Evolutionary conservation across 1,139 yeast genomes (phyloP).

Genomic region (Debaryomyces udenii): DNA sequence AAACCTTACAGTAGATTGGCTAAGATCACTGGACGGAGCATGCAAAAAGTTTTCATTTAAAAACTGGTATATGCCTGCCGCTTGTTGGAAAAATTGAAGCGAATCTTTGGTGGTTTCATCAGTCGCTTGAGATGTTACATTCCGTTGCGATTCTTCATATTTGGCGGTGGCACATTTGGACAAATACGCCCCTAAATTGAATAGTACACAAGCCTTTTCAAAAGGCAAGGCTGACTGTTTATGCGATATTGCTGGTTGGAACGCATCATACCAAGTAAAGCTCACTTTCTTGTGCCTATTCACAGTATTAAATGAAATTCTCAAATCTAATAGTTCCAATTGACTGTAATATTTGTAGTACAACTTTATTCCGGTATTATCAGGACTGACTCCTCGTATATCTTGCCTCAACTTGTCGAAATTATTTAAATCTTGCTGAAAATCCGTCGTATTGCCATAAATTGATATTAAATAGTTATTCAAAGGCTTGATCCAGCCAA

Average conservation of each 20-base stretch:
- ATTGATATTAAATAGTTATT: conserved; percentile 59
- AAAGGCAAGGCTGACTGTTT: conserved; percentile 67
- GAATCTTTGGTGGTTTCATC: conserved; percentile 57
- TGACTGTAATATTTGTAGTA: conserved; percentile 79
- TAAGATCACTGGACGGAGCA: conserved; percentile 83
- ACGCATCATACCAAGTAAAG: conserved; percentile 85
- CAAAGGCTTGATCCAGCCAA: conserved; percentile 71
- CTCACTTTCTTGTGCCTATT: conserved; percentile 56
- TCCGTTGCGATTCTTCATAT: conserved; percentile 43
- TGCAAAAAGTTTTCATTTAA: conserved; percentile 82
- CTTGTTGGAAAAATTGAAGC: conserved; percentile 65
- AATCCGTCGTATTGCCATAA: conserved; percentile 66
- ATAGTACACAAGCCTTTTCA: conserved; percentile 85
- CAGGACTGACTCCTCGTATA: conserved; percentile 58
- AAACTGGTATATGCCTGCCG: conserved; percentile 78
- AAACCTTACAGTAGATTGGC: conserved; percentile 69
- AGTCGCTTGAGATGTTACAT: conserved; percentile 40
- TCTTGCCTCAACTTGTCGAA: conserved; percentile 67
- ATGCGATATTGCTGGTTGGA: conserved; percentile 42
- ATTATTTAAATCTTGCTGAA: conserved; percentile 55
- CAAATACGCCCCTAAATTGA: conserved; percentile 54
- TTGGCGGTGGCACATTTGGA: conserved; percentile 55
- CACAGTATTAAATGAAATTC: conserved; percentile 66
- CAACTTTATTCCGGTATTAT: conserved; percentile 50
- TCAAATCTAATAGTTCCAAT: conserved; percentile 73